These are phyloP conservation scores for Tulasnella sp. DNA, from an alignment of 768 basidiomycete species.

Conservation along the genomic window DNA sequence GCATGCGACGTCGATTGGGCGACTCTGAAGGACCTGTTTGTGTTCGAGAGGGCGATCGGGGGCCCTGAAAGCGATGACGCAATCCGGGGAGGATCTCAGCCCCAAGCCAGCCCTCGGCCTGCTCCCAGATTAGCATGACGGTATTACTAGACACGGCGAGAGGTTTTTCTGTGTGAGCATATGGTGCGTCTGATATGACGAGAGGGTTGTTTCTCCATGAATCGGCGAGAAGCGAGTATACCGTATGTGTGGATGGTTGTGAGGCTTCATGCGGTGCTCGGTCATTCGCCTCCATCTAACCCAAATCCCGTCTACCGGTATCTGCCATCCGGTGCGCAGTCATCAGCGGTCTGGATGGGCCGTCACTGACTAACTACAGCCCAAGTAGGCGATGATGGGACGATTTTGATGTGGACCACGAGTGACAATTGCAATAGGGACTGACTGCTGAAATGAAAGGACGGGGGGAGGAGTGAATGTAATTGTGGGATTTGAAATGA, in stretches of 20 bases:
- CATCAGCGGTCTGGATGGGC: background rate
- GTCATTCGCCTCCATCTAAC: constrained; percentile 1
- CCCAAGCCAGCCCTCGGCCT: too few species aligned
- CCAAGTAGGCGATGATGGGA: background rate
- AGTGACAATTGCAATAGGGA: background rate
- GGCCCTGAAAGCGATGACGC: constrained; percentile 11
- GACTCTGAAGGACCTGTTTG: background rate
- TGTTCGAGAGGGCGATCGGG: constrained; percentile 1
- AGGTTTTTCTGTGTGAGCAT: too few species aligned
- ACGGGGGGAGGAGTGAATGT: background rate
- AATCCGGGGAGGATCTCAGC: background rate
- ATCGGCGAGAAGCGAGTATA: too few species aligned
- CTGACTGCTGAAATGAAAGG: background rate
- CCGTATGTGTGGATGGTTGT: too few species aligned
- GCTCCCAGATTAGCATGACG: too few species aligned
- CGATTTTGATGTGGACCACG: background rate
- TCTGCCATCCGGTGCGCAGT: background rate
- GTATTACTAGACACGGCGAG: too few species aligned
- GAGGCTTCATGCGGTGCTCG: background rate
- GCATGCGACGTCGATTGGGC: background rate
- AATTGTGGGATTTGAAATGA: background rate
- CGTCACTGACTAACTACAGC: background rate
- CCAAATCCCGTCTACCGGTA: background rate
- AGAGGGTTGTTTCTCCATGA: too few species aligned
- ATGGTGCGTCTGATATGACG: too few species aligned